A percentile compares a stretch with the other conserved stretches of the same genome.
Evolutionary conservation across 2,329 filamentous ascomycete genomes (phyloP).

Genomic region (Byssothecium circinans): DNA sequence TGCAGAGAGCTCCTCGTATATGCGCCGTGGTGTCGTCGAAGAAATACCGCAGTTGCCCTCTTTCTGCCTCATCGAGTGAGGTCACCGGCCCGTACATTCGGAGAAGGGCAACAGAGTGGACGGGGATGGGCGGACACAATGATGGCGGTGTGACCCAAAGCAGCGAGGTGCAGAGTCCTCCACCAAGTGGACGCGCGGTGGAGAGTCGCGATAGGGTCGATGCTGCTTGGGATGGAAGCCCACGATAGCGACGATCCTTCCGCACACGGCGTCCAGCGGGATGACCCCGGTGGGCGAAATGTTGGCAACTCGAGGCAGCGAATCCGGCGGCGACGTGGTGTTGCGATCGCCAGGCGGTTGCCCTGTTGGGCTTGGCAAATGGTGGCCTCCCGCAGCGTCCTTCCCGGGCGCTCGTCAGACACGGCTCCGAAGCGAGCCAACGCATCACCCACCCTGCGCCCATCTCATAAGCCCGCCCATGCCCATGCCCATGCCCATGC

Average conservation of each 20-base stretch:
- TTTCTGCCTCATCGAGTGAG: conserved; percentile 21
- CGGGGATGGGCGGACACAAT: conserved; percentile 19
- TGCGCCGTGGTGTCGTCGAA: no score
- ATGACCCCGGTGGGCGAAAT: not conserved
- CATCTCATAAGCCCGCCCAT: conserved; percentile 32
- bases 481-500: not conserved
- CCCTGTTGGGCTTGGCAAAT: conserved; percentile 30
- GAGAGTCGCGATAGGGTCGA: conserved; percentile 24
- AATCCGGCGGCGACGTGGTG: conserved; percentile 20
- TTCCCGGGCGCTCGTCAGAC: conserved; percentile 27
- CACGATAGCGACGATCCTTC: conserved; percentile 2
- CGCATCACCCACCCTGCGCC: conserved; percentile 25
- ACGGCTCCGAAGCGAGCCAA: conserved; percentile 35
- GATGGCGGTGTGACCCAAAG: conserved; percentile 23
- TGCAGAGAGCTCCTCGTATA: no score
- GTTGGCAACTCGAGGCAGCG: conserved; percentile 29
- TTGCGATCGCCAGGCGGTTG: conserved; percentile 30
- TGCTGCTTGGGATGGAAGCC: not conserved
- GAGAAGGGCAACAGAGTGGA: conserved; percentile 14
- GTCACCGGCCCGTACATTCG: conserved; percentile 13
- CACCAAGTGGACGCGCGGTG: conserved; percentile 7
- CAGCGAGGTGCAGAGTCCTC: conserved; percentile 23
- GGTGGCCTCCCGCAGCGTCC: conserved; percentile 20
- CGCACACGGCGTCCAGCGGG: no score
- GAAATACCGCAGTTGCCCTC: no score